Percentiles rank a stretch among this genome's conserved stretches.
phyloP scores from a whole-genome alignment of 495 filamentous ascomycete species.

The Hyaloscypha hepaticicola region DNA sequence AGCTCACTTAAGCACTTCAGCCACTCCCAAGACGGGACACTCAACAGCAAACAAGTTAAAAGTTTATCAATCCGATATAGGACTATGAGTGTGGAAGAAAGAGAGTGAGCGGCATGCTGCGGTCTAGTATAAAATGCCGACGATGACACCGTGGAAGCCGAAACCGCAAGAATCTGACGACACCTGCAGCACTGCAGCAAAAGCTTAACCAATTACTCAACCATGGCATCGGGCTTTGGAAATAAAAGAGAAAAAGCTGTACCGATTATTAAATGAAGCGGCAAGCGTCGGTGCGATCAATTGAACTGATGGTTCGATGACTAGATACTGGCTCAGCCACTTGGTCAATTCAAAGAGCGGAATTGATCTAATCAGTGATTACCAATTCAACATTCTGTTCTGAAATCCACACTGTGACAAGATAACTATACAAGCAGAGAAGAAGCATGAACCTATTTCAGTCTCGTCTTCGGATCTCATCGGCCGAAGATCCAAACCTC shows the following conservation, averaged over 20 bases:
- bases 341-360: background rate
- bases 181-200: background rate
- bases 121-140: background rate
- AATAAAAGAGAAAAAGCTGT: background rate
- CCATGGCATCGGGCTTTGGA: background rate
- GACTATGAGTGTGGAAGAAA: no score
- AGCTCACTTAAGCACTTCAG: no score
- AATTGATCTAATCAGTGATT: background rate
- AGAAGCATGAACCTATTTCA: no score
- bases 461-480: no score
- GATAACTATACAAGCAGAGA: background rate
- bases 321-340: background rate
- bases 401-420: background rate
- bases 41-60: no score
- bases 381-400: background rate
- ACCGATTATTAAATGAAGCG: background rate
- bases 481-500: no score
- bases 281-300: background rate
- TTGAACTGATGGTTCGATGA: background rate
- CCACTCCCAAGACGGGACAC: no score
- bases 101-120: no score
- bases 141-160: background rate
- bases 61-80: no score
- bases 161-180: background rate
- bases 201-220: background rate